Evolutionary conservation across 2,329 filamentous ascomycete species (phyloP), one percentile per base, ranked within the genome.

Genomic region (Hypoxylon sp.): DNA sequence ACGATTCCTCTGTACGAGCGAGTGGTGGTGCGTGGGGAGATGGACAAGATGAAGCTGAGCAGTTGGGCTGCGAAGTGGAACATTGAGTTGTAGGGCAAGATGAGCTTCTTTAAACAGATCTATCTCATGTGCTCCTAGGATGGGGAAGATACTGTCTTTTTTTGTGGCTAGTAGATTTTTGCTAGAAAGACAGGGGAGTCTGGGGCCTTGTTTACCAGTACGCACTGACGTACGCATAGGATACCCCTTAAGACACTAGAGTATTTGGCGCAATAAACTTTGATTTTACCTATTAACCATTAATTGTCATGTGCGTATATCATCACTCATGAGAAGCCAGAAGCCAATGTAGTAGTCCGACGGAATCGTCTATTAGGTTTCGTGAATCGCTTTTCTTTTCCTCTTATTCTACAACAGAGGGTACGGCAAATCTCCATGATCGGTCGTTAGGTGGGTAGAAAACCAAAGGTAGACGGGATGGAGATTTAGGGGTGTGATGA

Each of bases 321-420:
- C 34, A 43, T 49, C 34, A 50, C 45, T 28, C 13, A 25, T 25
- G 13, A 52, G 19, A 45, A 32, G 9, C 45, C 11, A n/a, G 11
- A 34, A 17, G 28, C 17, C 17, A 43, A 21, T 3, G 11, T 19
- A 32, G 11, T 51, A 49, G 23, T 28, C n/a, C 19, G 49, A 52
- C 34, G 34, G 19, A 48, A 45, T 75, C 75, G 41, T 72, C 52
- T 72, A 72, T 74, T 72, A 73, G 34, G 56, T 67, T 21, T 71
- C 62, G 43, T 69, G 57, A 62, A 69, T 56, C 41, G 53, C 68
- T 69, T 74, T 72, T 69, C 38, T 43, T 64, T 63, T 68, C 64
- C 68, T 63, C 59, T 66, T 64, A 62, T 58, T 69, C 62, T 73
- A 72, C 72, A 74, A 66, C 41, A 55, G 45, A 49, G 49, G 60